Evolutionary conservation across 257 asterid species (phyloP).

Genomic region (Ehretia macrophylla): DNA sequence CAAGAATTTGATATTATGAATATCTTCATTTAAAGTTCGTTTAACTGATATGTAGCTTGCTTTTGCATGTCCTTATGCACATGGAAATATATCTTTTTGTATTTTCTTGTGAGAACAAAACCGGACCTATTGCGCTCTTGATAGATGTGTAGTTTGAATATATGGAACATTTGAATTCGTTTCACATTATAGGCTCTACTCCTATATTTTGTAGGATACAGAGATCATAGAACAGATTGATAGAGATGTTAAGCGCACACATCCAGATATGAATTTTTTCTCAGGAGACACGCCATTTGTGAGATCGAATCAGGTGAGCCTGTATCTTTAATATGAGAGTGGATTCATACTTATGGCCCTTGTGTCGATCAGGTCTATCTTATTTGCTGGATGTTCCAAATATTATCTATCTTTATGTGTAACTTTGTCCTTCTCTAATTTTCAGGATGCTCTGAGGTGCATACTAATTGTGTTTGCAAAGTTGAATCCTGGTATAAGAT

Average conservation of each 20-base stretch:
- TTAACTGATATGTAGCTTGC: too few relatives aligned
- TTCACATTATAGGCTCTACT: neutral
- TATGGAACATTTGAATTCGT: neutral
- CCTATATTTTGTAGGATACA: slow-evolving; percentile 44
- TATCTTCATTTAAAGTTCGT: too few relatives aligned
- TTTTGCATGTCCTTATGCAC: too few relatives aligned
- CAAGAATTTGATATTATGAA: too few relatives aligned
- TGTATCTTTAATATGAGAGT: neutral
- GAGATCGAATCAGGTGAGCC: slow-evolving; percentile 70
- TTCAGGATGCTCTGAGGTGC: slow-evolving; percentile 72
- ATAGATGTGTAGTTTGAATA: too few relatives aligned
- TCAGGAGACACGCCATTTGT: slow-evolving; percentile 81
- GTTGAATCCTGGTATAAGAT: slow-evolving; percentile 96
- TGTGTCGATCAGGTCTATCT: too few relatives aligned
- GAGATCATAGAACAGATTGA: slow-evolving; percentile 92
- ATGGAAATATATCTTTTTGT: too few relatives aligned
- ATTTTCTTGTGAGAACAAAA: too few relatives aligned
- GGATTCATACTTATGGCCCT: neutral
- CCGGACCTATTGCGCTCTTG: too few relatives aligned
- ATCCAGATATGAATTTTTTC: slow-evolving; percentile 93
- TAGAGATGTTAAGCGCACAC: slow-evolving; percentile 96
- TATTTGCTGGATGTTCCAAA: neutral
- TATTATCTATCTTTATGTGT: neutral
- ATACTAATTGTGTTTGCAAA: slow-evolving; percentile 81
- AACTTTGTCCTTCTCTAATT: too few relatives aligned